Conservation (phyloP, 2,329 filamentous ascomycete genomes). For the Cordyceps farinosa region DNA sequence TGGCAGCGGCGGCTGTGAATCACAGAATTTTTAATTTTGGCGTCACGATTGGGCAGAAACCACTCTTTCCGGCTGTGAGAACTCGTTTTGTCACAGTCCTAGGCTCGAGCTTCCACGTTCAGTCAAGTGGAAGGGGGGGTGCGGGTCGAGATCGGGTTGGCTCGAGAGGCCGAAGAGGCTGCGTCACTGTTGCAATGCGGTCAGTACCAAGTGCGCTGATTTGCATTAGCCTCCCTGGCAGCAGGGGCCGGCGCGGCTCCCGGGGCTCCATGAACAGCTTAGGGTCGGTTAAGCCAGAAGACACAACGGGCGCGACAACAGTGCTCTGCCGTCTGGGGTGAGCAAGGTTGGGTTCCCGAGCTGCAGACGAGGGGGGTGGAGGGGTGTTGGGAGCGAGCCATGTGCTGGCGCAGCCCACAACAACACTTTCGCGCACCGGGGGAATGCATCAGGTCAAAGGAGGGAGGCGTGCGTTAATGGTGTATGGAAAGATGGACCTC, state of each 20-base stretch:
- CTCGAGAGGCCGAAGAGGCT: slow-evolving; percentile 4
- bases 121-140: slow-evolving; percentile 11
- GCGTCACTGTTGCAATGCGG: slow-evolving; percentile 8
- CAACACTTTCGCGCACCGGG: background rate
- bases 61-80: slow-evolving; percentile 5
- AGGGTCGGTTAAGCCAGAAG: background rate
- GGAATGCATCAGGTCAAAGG: background rate
- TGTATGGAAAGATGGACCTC: background rate
- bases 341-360: slow-evolving; percentile 13
- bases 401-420: slow-evolving; percentile 6
- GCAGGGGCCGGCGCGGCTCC: slow-evolving; percentile 9
- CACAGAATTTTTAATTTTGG: slow-evolving; percentile 53
- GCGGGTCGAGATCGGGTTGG: slow-evolving; percentile 16
- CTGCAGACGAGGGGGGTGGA: slow-evolving; percentile 1
- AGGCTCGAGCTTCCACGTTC: slow-evolving; percentile 11
- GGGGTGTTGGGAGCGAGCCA: slow-evolving; percentile 15
- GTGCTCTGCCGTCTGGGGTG: background rate
- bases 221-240: slow-evolving; percentile 6
- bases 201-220: slow-evolving; percentile 10
- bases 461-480: background rate
- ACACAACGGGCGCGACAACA: background rate
- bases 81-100: background rate
- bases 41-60: slow-evolving; percentile 13
- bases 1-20: slow-evolving; percentile 25
- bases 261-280: background rate